Base-by-base conservation (phyloP, 208 protist species). In the Strigomonas galati region DNA sequence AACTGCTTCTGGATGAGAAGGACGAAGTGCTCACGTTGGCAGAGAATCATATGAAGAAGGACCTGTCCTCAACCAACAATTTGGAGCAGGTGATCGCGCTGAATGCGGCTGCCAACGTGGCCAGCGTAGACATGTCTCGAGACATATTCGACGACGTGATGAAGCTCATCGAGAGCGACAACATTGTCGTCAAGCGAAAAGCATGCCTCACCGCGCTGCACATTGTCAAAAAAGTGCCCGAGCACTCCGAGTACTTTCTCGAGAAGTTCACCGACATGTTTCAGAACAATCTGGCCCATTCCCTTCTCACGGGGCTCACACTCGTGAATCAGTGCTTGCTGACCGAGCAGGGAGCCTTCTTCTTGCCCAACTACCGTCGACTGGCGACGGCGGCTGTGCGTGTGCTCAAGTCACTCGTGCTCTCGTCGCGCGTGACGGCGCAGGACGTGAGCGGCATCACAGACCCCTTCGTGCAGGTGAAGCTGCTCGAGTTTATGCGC, bases 401-500 rank as follows among this genome's bases (percentile, higher is more conserved):
- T 27, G 69, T 96, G 23, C 83, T 99, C 51, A 99, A 99, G 73
- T 87, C 81, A 24, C 83, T 99, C 24, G 85, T 99, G 54, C 79
- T 96, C 9, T 97, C 92, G 6, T 89, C 95, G 21, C 97, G 93
- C 62, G 81, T 91, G 23, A 91, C 95, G 12, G 98, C 99, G 40
- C 76, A 97, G 67, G 97, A 99, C 78, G 87, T 99, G 12, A 49
- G 67, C 24, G 98, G 97, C 37, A 91, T 99, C 48, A 92, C 93
- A 0, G 97, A 99, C 77, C 99, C 99, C 0, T 99, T 99, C 76
- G 76, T 99, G 12, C 98, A 99, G 84, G 91, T 98, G 43, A 97
- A 97, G 65, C 58, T 98, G 27, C 81, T 99, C 9, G 76, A 95
- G 64, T 95, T 99, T 64, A 93, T 99, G 67, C 75, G 97, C 52